Conservation (phyloP, 2,329 filamentous ascomycete species). For the Thyridium curvatum region DNA sequence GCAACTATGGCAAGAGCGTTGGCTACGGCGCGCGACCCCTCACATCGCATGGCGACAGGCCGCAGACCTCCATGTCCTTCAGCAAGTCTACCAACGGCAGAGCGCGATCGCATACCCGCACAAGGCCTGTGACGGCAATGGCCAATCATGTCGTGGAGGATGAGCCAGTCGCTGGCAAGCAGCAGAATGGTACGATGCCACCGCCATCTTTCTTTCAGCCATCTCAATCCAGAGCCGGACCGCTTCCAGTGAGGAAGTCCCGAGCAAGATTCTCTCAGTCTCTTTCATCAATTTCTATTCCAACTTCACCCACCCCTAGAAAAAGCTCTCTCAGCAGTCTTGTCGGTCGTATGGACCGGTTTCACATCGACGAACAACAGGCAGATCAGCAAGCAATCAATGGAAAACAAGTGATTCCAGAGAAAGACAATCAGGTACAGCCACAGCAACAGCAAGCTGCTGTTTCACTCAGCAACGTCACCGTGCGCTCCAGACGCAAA, state of each 20-base stretch:
- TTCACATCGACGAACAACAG: slow-evolving; percentile 31
- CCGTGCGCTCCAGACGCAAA: slow-evolving; percentile 13
- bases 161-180: slow-evolving; percentile 12
- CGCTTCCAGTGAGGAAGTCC: slow-evolving; percentile 12
- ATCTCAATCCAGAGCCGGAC: slow-evolving; percentile 8
- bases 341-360: slow-evolving; percentile 21
- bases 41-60: slow-evolving; percentile 34
- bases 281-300: too few relatives aligned
- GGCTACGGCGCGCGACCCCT: slow-evolving; percentile 44
- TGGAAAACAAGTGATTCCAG: slow-evolving; percentile 42
- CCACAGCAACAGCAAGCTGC: slow-evolving; percentile 1
- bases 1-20: slow-evolving; percentile 50
- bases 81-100: slow-evolving; percentile 40
- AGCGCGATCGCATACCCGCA: slow-evolving; percentile 28
- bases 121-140: slow-evolving; percentile 33
- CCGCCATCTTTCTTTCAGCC: slow-evolving; percentile 10
- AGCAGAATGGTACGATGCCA: slow-evolving; percentile 32
- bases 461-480: slow-evolving; percentile 10
- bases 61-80: slow-evolving; percentile 43
- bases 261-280: slow-evolving; percentile 8
- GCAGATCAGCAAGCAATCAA: slow-evolving; percentile 8
- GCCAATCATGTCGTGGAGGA: slow-evolving; percentile 23
- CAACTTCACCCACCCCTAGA: slow-evolving; percentile 16
- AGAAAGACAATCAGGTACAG: slow-evolving; percentile 15
- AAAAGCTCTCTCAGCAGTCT: slow-evolving; percentile 35